Evolutionary conservation across 179 eudicot genomes (phyloP).

Genomic region (Pouteria campechiana): DNA sequence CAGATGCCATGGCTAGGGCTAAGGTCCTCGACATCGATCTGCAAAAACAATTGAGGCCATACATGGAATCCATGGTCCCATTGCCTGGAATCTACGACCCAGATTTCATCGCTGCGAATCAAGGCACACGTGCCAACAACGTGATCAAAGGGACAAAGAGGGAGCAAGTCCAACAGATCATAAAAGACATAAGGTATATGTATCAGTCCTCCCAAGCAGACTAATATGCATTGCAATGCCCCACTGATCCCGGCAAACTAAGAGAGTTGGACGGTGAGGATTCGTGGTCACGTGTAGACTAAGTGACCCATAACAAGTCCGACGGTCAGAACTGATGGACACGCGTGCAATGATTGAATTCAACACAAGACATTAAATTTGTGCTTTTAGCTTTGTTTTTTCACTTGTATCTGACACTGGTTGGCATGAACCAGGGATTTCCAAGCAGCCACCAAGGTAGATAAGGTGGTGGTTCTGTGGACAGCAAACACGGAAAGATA

Average conservation of each 20-base stretch:
- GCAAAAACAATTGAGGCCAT: slow-evolving; percentile 91
- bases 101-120: slow-evolving; percentile 97
- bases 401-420: background rate
- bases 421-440: slow-evolving; percentile 46
- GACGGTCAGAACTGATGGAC: too few species aligned
- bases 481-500: slow-evolving; percentile 98
- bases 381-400: background rate
- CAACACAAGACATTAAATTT: background rate
- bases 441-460: slow-evolving; percentile 83
- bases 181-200: slow-evolving; percentile 75
- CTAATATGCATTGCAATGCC: too few species aligned
- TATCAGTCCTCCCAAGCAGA: too few species aligned
- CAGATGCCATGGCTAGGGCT: slow-evolving; percentile 95
- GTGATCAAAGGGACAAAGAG: slow-evolving; percentile 85
- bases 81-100: slow-evolving; percentile 94
- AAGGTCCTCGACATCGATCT: slow-evolving; percentile 87
- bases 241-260: too few species aligned
- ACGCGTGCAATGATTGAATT: background rate
- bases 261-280: too few species aligned
- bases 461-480: slow-evolving; percentile 91
- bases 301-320: too few species aligned
- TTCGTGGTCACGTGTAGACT: too few species aligned
- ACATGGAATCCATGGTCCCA: slow-evolving; percentile 95
- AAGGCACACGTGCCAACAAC: slow-evolving; percentile 84
- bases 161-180: slow-evolving; percentile 70